Conservation (phyloP, 305 asterid species). For the Fraxinus nigra region DNA sequence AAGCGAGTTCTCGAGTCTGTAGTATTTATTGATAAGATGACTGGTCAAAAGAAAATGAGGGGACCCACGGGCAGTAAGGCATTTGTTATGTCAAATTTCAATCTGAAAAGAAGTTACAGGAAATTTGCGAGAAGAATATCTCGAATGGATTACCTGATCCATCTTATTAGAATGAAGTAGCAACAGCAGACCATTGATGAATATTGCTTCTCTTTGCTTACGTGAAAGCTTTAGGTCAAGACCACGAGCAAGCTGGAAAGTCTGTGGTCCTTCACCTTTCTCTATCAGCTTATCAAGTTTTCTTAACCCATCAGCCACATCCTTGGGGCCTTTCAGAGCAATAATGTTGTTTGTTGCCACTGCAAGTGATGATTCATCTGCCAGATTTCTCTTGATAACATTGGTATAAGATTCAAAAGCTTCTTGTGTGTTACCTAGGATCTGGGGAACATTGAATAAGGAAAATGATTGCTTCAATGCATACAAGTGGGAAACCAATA, state of each 20-base stretch:
- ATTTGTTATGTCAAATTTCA: neutral
- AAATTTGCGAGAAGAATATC: neutral
- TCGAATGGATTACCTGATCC: slow-evolving; percentile 70
- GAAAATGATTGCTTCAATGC: neutral
- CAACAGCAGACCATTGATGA: slow-evolving; percentile 62
- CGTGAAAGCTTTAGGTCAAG: slow-evolving; percentile 79
- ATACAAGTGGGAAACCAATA: neutral
- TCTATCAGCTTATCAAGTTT: slow-evolving; percentile 82
- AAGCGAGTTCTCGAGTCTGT: slow-evolving; percentile 92
- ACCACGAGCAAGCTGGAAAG: slow-evolving; percentile 62
- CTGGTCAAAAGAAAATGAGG: neutral
- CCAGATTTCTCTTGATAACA: slow-evolving; percentile 74
- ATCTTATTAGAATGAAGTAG: slow-evolving; percentile 82
- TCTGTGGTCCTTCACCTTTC: slow-evolving; percentile 63
- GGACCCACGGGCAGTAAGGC: neutral
- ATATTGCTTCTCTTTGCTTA: slow-evolving; percentile 80
- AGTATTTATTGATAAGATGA: slow-evolving; percentile 23
- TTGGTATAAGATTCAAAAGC: slow-evolving; percentile 60
- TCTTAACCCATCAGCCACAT: slow-evolving; percentile 76
- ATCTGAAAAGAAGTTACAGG: neutral
- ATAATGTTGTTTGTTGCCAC: slow-evolving; percentile 72
- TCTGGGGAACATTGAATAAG: slow-evolving; percentile 21
- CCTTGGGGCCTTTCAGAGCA: slow-evolving; percentile 79
- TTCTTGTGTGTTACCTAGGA: slow-evolving; percentile 76
- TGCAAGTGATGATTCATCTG: slow-evolving; percentile 74